Percentiles rank a stretch among this genome's conserved stretches.
Evolutionary conservation across 2,329 filamentous ascomycete genomes (phyloP).

Genomic region (Penicillium occitanis): DNA sequence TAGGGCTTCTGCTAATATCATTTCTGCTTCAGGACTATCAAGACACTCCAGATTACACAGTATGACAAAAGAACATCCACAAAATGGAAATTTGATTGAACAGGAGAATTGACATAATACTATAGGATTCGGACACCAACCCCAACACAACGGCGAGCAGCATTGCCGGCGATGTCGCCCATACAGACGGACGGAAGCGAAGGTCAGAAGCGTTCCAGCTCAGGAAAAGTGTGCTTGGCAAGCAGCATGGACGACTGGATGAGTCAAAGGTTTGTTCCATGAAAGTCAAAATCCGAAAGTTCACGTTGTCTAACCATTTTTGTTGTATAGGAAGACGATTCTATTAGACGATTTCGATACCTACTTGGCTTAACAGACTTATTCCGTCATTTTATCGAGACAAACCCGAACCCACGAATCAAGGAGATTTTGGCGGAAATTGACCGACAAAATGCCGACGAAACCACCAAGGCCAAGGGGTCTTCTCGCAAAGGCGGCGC

Average conservation of each 20-base stretch:
- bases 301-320: neutral
- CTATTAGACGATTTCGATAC: slow-evolving; percentile 90
- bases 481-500: slow-evolving; percentile 81
- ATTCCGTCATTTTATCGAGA: slow-evolving; percentile 98
- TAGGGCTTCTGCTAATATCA: slow-evolving; percentile 11
- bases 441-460: slow-evolving; percentile 81
- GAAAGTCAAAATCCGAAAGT: neutral
- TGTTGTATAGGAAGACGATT: slow-evolving; percentile 76
- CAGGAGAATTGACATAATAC: neutral
- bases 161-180: slow-evolving; percentile 69
- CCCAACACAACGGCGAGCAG: slow-evolving; percentile 76
- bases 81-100: neutral
- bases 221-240: slow-evolving; percentile 87
- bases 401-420: slow-evolving; percentile 92
- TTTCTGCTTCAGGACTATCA: slow-evolving; percentile 46
- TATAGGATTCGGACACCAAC: slow-evolving; percentile 64
- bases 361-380: slow-evolving; percentile 91
- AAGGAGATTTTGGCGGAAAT: slow-evolving; percentile 93
- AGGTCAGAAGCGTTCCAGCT: slow-evolving; percentile 85
- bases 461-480: slow-evolving; percentile 67
- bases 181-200: slow-evolving; percentile 74
- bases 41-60: slow-evolving; percentile 63
- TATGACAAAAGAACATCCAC: neutral
- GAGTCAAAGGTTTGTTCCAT: slow-evolving; percentile 74
- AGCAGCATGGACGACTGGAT: slow-evolving; percentile 88